Evolutionary conservation across 2,329 filamentous ascomycete genomes (phyloP), one percentile per base, ranked within the genome.

Genomic region (Trichoderma atroviride): DNA sequence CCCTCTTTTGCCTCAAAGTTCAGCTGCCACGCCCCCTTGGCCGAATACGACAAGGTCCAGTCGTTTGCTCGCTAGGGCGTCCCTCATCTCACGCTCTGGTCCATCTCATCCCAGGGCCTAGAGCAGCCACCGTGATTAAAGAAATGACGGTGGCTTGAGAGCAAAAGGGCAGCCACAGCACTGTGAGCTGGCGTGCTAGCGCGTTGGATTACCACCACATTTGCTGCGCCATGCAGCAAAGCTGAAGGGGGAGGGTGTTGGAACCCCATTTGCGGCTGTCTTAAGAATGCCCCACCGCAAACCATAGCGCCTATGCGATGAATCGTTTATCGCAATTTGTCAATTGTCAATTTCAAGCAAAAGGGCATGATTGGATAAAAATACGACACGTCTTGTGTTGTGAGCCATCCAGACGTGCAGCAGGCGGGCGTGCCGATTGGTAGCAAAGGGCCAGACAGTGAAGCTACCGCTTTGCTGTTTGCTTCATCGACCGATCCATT

Each of bases 311-410:
- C 53, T 35, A 57, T 57, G 62, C 62, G 62, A 65, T 55, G 52
- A 61, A 69, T 69, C 59, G 58, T 40, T 56, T 37, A 62, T 69
- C 50, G 66, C 47, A 63, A 69, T 69, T 57, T 69, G 66, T 69
- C 66, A 69, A 50, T 50, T 69, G 66, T 63, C 66, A 63, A 29
- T 63, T 62, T 53, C 24, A 59, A 47, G 55, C 63, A 60, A 19
- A 43, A 43, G 24, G 29, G 53, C 40, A 58, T 65, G 68, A 66
- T 66, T 69, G 68, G 68, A 43, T 27, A 52, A 66, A 64, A 69
- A 69, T 66, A 69, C 68, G 68, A 69, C 55, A 47, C 37, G 47
- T 43, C 56, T 33, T n/a, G 63, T 16, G 50, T n/a, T n/a, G 53
- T 57, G 52, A 56, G 53, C 62, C 43, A 33, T 47, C 35, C 35